Base-by-base conservation (phyloP, 352 stramenopile genomes). In the Phytophthora sansomeana region DNA sequence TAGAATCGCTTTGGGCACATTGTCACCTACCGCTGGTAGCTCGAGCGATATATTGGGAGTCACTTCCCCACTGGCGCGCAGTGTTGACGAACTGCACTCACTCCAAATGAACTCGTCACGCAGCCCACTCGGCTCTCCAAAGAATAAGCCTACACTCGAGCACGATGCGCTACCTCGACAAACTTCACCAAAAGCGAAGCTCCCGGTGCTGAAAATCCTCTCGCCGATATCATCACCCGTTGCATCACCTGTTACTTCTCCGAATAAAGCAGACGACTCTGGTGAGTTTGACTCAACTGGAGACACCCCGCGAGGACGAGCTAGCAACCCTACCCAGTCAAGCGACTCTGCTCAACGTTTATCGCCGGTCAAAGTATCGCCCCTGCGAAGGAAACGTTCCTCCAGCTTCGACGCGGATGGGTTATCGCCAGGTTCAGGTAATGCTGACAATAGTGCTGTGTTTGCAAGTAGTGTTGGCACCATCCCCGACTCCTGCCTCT, bases 131-230 rank as follows among this genome's bases (percentile, higher is more conserved):
- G 13, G 17, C 30, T 50, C 42, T 14, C 50, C 36, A 11, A 67
- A 63, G 26, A 5, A 29, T 1, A 68, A 63, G n/a, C 8, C 39
- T 11, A 56, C 29, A 17, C 24, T 46, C 5, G 14, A 32, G 10
- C 44, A 5, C n/a, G 46, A 63, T 7, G 60, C 53, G 17, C 11
- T 51, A 7, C 30, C 16, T 35, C 29, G 33, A 6, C 62, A 56
- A 17, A 32, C 56, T 8, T 21, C 48, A 8, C 49, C 7, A 11
- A 62, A 54, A 21, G n/a, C 48, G n/a, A 67, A 71, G 19, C 55
- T 77, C 1, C 64, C 69, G 0, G 38, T 46, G 14, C 55, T 77
- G 11, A 58, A 77, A 3, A 35, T 69, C 36, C 46, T 43, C 8
- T 62, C 58, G 5, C 48, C 58, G 21, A 33, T 28, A 30, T 50